A percentile compares a stretch with the other conserved stretches of the same genome.
Conservation (phyloP, 257 asterid genomes). For the Cruciata laevipes region DNA sequence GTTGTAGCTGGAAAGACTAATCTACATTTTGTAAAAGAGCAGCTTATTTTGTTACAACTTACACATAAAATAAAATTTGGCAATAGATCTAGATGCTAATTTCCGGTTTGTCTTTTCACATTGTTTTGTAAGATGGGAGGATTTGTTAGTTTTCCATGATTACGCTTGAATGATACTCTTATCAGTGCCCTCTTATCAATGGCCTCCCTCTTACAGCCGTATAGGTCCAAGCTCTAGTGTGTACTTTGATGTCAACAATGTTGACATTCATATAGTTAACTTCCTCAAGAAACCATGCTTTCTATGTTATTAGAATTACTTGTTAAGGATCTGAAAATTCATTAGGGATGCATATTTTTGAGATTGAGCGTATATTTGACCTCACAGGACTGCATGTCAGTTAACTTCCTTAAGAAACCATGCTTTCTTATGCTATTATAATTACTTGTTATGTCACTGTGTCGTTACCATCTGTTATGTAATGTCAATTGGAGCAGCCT, state of each 20-base stretch:
- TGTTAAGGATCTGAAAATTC: neutral
- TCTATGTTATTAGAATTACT: neutral
- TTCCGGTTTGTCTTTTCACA: neutral
- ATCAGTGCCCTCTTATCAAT: neutral
- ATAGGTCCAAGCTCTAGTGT: constrained; percentile 3
- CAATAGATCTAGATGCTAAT: neutral
- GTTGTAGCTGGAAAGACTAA: neutral
- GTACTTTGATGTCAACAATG: neutral
- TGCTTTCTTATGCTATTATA: no score
- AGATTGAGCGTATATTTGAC: neutral
- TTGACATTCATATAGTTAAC: neutral
- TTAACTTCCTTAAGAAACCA: no score
- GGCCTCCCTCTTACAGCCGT: neutral
- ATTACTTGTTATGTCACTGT: no score
- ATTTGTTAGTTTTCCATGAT: neutral
- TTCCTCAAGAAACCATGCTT: no score
- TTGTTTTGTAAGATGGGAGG: neutral
- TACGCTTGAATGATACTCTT: neutral
- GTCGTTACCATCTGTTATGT: neutral
- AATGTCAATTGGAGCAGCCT: neutral
- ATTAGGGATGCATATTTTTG: neutral
- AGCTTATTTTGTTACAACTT: neutral
- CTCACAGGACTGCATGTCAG: neutral
- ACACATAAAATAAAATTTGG: neutral
- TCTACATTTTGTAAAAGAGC: neutral